Base-by-base conservation (phyloP, 2,329 filamentous ascomycete genomes). In the Malbranchea zuffiana region DNA sequence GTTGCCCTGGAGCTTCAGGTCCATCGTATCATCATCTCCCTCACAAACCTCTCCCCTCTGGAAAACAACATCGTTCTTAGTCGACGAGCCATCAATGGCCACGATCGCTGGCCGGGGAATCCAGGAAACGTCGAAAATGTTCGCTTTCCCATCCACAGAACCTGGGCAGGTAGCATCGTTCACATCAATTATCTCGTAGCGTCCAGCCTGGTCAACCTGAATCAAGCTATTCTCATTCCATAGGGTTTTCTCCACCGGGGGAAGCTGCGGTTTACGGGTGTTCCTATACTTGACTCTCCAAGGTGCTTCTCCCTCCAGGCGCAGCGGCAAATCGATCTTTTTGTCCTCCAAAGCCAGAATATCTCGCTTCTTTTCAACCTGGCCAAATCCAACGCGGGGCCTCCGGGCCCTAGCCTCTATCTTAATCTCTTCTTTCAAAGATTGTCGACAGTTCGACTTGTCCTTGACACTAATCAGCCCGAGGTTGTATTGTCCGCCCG, bases 401-500 rank as follows among this genome's bases (percentile, higher is more conserved):
- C 82, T 80, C 60, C 96, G 88, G 39, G 86, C 80, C 33, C 87
- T 76, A 33, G 96, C 90, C 8, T 79, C 74, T 43, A 98, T 82
- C 60, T 82, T 88, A 36, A 80, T 72, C 55, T 88, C 83, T 40
- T 90, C 82, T 50, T 90, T 82, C 39, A 96, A 62, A 53, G 82
- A 80, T 36, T 83, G 84, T 51, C 86, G 86, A 62, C 90, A 98
- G 27, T 80, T 81, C 39, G 83, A 80, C 53, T 74, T 79, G 54
- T 98, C 90, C 47, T 85, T 83, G 38, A 98, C 75, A 49, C 80
- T 88, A 36, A 80, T 85, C 42, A 98, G 67, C 31, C 86, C 79
- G 42, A 98, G 64, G 7, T 81, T 83, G 56, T 96, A 95, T 51
- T 95, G 86, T 37, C 90, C 90, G 42, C 90, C 90, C 53, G 81